Evolutionary conservation across 2,329 filamentous ascomycete genomes (phyloP), one percentile per base, ranked within the genome.

Genomic region (Cladosporium sp.): DNA sequence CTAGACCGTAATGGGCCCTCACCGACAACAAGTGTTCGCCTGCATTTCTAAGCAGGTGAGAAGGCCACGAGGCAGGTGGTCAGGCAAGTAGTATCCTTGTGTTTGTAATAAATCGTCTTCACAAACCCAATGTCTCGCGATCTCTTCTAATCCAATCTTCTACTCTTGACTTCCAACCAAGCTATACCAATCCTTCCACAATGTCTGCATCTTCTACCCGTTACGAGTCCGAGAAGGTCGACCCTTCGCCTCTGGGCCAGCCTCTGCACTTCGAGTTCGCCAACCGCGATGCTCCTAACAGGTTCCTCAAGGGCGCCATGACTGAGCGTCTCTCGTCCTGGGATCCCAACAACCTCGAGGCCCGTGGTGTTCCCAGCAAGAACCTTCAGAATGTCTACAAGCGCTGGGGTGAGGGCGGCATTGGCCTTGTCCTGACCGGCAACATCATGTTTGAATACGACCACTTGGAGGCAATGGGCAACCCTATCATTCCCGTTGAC

Each of bases 261-360:
- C 78, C 80, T n/a, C 75, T 82, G 58, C 70, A 78, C 35, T 82
- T 81, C 67, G 75, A 76, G 18, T 82, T 82, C 69, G 84, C 83
- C 50, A 81, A 83, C 61, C 81, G 79, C 65, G 84, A 82, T 1
- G 87, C 87, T 1, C 83, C 83, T 50, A 91, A 90, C 73, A 81
- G 87, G n/a, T 87, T 90, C 71, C 75, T 90, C 69, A 91, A 91
- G 75, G 86, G 80, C 6, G 85, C 89, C 50, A 90, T 91, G 88
- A 85, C 85, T 1, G 89, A 91, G 74, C 80, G 83, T 8, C 78
- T 90, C 16, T 85, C 86, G 0, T 86, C 83, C 5, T 91, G 86
- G 86, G 81, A 85, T 66, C 79, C 83, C 7, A 81, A 81, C 28
- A 80, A 86, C 65, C 70, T 84, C 10, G 76, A 82, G 26, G 80